Conservation (phyloP, 1,139 yeast genomes). For the Pichia sp. region DNA sequence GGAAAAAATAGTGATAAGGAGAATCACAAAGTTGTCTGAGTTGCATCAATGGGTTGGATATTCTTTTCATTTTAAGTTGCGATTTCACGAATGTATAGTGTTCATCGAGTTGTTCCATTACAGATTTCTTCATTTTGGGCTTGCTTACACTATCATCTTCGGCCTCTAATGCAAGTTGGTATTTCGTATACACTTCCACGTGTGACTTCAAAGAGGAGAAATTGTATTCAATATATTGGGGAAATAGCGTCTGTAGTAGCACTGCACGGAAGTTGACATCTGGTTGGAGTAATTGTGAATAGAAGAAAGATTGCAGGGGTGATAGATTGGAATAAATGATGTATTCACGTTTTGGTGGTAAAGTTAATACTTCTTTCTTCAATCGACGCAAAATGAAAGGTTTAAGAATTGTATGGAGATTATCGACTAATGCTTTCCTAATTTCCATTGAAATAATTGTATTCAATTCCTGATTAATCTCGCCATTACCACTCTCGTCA, state of each 20-base stretch:
- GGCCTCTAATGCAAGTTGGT: background rate
- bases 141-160: background rate
- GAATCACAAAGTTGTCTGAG: slow-evolving; percentile 78
- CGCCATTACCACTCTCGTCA: slow-evolving; percentile 26
- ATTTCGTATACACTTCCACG: slow-evolving; percentile 1
- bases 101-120: slow-evolving; percentile 8
- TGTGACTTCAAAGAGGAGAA: slow-evolving; percentile 19
- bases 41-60: slow-evolving; percentile 74
- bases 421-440: slow-evolving; percentile 56
- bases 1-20: slow-evolving; percentile 77
- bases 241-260: slow-evolving; percentile 33
- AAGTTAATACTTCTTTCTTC: slow-evolving; percentile 61
- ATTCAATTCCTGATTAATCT: slow-evolving; percentile 28
- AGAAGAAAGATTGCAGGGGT: slow-evolving; percentile 36
- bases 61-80: slow-evolving; percentile 31
- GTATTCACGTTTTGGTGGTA: slow-evolving; percentile 90
- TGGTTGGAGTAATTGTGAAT: slow-evolving; percentile 6
- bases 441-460: slow-evolving; percentile 53
- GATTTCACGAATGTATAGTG: slow-evolving; percentile 22
- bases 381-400: slow-evolving; percentile 82
- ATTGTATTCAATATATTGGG: slow-evolving; percentile 36
- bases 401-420: slow-evolving; percentile 77
- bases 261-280: slow-evolving; percentile 5
- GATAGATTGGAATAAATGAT: slow-evolving; percentile 68
- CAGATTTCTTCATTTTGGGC: background rate